Evolutionary conservation across 73 alveolate species (phyloP), one percentile per base, ranked within the genome.

Genomic region (Paramecium sonneborni): DNA sequence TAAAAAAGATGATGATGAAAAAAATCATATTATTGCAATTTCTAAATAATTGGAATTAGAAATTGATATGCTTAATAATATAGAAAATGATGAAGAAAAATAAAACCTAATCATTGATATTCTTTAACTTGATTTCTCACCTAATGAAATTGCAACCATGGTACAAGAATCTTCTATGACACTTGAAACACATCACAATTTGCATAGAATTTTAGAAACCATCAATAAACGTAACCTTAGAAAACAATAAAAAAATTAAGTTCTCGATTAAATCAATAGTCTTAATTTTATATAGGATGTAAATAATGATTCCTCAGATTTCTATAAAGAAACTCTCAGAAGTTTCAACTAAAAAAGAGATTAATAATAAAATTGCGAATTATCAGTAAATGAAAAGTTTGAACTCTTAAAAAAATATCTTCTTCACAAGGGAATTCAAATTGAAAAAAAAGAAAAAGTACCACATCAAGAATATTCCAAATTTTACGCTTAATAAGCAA

Each of bases 381-480:
- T 62, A 30, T 62, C 84, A 12, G 84, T 62, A 23, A 62, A 62
- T 62, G 84, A 62, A 30, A 62, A 62, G 12, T 62, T 62, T 32
- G 84, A 62, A 62, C 44, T 62, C 23, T 12, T 62, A 2, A 62
- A 62, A 9, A 62, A 62, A n/a, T 62, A 62, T 14, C 12, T 62
- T 14, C 48, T 62, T 1, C 15, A 62, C 20, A 62, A 62, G 6
- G 84, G 84, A 2, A 62, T 62, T 23, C 39, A 62, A 62, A 62
- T 62, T 14, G 84, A 62, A 62, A 62, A 62, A 12, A 30, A 62
- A 24, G 84, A 62, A 32, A 62, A 62, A 32, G 84, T 62, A 30
- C 84, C 84, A 23, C 84, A 62, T 62, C 39, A 62, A 62, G 48
- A 62, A 62, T 62, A 62, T 6, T 62, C 84, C 15, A 62, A 62